Base-by-base conservation (phyloP, 495 filamentous ascomycete species). In the Daldinia decipiens region DNA sequence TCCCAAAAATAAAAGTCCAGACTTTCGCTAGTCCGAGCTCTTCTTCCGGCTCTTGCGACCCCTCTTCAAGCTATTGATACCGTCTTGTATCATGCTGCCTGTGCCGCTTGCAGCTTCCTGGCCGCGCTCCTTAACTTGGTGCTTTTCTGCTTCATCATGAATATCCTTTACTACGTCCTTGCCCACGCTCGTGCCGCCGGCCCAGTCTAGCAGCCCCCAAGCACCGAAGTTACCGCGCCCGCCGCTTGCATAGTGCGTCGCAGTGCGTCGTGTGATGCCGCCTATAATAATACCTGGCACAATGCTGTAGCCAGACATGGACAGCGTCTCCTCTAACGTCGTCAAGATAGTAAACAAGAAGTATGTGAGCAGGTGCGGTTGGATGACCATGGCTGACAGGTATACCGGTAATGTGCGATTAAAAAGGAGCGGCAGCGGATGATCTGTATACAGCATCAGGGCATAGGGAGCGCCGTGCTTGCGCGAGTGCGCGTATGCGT, bases 341-440 rank as follows among this genome's bases (percentile, higher is more conserved):
- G 90, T 81, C 38, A 93, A 50, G 1, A 85, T 80, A 13, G 92
- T 77, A 65, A 92, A 91, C 21, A 94, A 39, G 55, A 93, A 84
- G 82, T 89, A 97, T 1, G 92, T 94, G 57, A 97, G 82, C 54
- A 96, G 82, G 79, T 98, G 94, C 86, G 89, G 74, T 80, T 90
- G 80, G 87, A 90, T 68, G 60, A 75, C 15, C 84, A 76, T 65
- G 1, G 90, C 89, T 8, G 94, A 93, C 3, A 91, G 71, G 77
- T 93, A 94, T 17, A 88, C 84, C 0, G 94, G 94, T 19, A 94
- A 39, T 72, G 92, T 92, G 53, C 84, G 87, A 59, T 82, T 80
- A 11, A 96, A 71, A 1, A 97, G 79, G 68, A 93, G 91, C 4
- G 87, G 80, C n/a, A 91, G 32, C 0, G 94, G 93, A 70, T 97